Evolutionary conservation across 2,329 filamentous ascomycete species (phyloP).

Genomic region (Verticillium klebahnii): DNA sequence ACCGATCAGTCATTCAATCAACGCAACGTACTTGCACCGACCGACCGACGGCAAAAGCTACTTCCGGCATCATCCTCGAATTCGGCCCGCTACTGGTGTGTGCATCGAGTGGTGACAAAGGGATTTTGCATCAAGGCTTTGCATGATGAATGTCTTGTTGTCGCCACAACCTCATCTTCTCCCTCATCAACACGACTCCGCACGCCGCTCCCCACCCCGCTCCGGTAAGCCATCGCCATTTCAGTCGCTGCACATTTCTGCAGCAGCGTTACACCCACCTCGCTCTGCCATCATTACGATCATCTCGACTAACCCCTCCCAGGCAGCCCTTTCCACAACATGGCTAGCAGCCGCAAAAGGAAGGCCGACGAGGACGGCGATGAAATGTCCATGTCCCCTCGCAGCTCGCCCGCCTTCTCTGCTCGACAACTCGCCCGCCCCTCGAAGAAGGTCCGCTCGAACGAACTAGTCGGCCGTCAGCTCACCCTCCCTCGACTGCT

Average conservation of each 20-base stretch:
- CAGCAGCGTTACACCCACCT: constrained; percentile 3
- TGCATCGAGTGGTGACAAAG: neutral
- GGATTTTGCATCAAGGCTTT: neutral
- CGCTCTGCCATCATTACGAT: constrained; percentile 6
- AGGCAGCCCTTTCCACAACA: constrained; percentile 42
- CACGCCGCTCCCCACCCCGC: constrained; percentile 49
- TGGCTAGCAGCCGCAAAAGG: constrained; percentile 63
- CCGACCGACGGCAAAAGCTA: neutral
- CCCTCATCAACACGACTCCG: constrained; percentile 53
- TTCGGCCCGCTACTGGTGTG: neutral
- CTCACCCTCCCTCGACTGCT: constrained; percentile 67
- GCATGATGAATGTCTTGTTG: constrained; percentile 56
- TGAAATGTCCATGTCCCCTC: constrained; percentile 88
- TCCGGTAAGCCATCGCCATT: constrained; percentile 40
- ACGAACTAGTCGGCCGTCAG: constrained; percentile 60
- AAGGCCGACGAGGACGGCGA: constrained; percentile 83
- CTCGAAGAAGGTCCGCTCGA: constrained; percentile 57
- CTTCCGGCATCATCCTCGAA: neutral
- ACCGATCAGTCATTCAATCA: neutral
- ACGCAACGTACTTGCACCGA: neutral
- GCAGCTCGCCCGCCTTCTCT: constrained; percentile 72
- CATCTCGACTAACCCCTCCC: neutral
- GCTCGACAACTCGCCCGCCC: constrained; percentile 63
- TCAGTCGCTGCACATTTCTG: constrained; percentile 17
- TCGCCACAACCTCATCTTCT: constrained; percentile 56